Evolutionary conservation across 352 stramenopile genomes (phyloP).

Genomic region (Globisporangium abappressorium): DNA sequence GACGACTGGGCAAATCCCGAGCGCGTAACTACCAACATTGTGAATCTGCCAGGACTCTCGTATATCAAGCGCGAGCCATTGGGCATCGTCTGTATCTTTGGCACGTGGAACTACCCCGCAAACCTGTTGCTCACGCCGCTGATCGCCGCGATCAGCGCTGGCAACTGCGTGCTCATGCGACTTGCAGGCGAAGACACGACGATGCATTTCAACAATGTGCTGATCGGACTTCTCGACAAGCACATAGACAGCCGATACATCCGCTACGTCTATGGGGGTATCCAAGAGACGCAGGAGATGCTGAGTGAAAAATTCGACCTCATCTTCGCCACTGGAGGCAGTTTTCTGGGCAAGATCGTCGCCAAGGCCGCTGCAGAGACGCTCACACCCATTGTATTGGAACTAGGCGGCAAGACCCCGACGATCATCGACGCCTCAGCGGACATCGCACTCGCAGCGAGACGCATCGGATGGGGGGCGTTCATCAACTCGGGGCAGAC

Average conservation of each 20-base stretch:
- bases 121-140: slow-evolving; percentile 74
- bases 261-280: slow-evolving; percentile 81
- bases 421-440: slow-evolving; percentile 72
- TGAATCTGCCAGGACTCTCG: slow-evolving; percentile 52
- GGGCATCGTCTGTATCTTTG: slow-evolving; percentile 87
- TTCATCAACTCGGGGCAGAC: slow-evolving; percentile 92
- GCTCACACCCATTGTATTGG: slow-evolving; percentile 94
- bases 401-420: slow-evolving; percentile 94
- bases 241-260: slow-evolving; percentile 78
- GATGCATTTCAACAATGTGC: slow-evolving; percentile 46
- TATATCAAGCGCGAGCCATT: slow-evolving; percentile 72
- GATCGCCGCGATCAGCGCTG: slow-evolving; percentile 76
- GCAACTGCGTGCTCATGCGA: slow-evolving; percentile 94
- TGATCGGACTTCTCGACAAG: slow-evolving; percentile 63
- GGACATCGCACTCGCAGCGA: slow-evolving; percentile 48
- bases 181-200: slow-evolving; percentile 86
- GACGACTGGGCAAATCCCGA: slow-evolving; percentile 58
- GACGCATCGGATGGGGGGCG: slow-evolving; percentile 84
- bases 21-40: slow-evolving; percentile 43
- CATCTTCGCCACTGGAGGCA: slow-evolving; percentile 79
- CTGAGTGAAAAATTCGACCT: slow-evolving; percentile 79
- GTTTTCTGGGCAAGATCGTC: slow-evolving; percentile 89
- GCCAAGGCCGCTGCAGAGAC: slow-evolving; percentile 86
- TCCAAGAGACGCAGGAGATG: slow-evolving; percentile 80
- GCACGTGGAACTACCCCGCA: slow-evolving; percentile 93